Conservation (phyloP, 2,329 filamentous ascomycete genomes). For the Colletotrichum somersetense region DNA sequence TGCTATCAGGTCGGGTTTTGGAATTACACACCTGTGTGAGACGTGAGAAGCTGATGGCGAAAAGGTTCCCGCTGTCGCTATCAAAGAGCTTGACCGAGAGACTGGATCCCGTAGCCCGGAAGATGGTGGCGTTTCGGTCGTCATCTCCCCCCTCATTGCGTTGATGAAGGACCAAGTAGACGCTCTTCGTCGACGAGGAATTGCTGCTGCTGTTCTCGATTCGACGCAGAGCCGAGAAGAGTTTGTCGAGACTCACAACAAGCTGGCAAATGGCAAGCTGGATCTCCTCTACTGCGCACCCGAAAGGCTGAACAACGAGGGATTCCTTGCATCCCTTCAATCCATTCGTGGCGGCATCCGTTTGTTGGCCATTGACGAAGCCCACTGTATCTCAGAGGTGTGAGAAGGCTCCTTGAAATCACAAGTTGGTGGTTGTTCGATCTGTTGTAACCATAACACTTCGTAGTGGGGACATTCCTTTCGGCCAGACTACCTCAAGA, state of each 20-base stretch:
- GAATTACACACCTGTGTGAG: not conserved
- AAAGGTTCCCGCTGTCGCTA: conserved; percentile 62
- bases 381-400: conserved; percentile 68
- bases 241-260: conserved; percentile 53
- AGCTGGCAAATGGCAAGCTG: conserved; percentile 59
- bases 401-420: not conserved
- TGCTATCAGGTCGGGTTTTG: conserved; percentile 59
- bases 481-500: conserved; percentile 64
- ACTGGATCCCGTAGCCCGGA: conserved; percentile 46
- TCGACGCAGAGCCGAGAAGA: conserved; percentile 66
- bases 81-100: conserved; percentile 56
- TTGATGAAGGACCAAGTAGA: conserved; percentile 74
- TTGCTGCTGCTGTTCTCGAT: conserved; percentile 67
- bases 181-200: conserved; percentile 60
- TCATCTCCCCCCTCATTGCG: conserved; percentile 68
- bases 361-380: conserved; percentile 69
- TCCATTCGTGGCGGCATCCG: conserved; percentile 67
- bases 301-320: conserved; percentile 71
- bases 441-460: not conserved
- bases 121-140: conserved; percentile 64
- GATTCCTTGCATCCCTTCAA: conserved; percentile 68
- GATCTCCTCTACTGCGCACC: conserved; percentile 70
- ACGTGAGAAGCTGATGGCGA: not conserved
- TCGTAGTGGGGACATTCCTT: conserved; percentile 63
- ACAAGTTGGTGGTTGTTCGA: not conserved